A percentile compares a stretch with the other conserved stretches of the same genome.
Conservation (phyloP, 129 eudicot species). For the Gnaphalium uliginosum region DNA sequence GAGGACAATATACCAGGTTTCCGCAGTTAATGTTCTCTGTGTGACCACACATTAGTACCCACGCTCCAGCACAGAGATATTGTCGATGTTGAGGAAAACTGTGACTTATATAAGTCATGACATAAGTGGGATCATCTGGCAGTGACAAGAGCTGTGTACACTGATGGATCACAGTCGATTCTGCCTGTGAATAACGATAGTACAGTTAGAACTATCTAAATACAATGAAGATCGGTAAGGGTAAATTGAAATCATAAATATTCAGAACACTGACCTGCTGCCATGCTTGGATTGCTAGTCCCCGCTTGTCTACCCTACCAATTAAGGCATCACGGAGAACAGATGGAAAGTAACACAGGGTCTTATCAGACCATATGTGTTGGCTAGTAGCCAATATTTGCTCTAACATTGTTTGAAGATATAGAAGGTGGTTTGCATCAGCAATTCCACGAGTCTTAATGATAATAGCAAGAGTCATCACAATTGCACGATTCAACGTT, state of each 20-base stretch:
- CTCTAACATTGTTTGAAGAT: constrained; percentile 89
- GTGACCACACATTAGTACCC: constrained; percentile 90
- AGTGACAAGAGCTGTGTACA: constrained; percentile 85
- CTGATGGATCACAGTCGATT: constrained; percentile 84
- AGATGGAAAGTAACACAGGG: constrained; percentile 82
- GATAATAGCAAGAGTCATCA: constrained; percentile 77
- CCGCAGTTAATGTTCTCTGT: constrained; percentile 83
- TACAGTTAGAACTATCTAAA: neutral
- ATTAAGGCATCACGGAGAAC: constrained; percentile 66
- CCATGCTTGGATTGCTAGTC: constrained; percentile 83
- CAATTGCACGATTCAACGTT: constrained; percentile 72
- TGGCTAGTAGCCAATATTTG: constrained; percentile 81
- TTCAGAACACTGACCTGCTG: constrained; percentile 54
- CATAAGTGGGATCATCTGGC: constrained; percentile 83
- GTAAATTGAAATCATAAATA: too few species aligned
- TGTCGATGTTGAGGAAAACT: constrained; percentile 86
- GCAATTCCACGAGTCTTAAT: constrained; percentile 96
- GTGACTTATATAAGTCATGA: constrained; percentile 67
- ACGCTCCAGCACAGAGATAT: constrained; percentile 95
- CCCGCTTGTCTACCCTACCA: constrained; percentile 76
- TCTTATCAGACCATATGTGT: constrained; percentile 95
- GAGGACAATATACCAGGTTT: constrained; percentile 60
- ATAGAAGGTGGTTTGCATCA: constrained; percentile 83
- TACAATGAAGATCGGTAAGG: neutral
- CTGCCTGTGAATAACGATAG: constrained; percentile 61